Evolutionary conservation across 805 yeast species (phyloP).

Genomic region (Sugiyamaella lignohabitans): DNA sequence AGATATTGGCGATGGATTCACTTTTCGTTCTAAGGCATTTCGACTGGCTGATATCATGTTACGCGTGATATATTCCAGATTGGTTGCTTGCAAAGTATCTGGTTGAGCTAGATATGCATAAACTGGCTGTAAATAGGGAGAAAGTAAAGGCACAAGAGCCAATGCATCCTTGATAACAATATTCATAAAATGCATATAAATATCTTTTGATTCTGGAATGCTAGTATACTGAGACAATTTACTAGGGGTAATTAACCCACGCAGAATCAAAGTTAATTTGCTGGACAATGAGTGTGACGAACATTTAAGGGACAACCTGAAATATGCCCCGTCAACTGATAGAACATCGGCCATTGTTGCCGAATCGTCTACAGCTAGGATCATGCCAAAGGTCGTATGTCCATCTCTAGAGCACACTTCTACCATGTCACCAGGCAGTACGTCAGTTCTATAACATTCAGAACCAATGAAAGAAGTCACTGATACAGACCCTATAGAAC

Average conservation of each 20-base stretch:
- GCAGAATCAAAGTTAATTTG: not conserved
- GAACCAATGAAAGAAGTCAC: not conserved
- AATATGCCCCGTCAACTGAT: not conserved
- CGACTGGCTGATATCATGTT: not conserved
- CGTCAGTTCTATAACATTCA: not conserved
- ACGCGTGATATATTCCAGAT: not conserved
- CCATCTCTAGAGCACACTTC: conserved; percentile 12
- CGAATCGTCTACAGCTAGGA: not conserved
- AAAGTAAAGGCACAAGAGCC: conserved; percentile 1
- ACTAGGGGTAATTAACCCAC: not conserved
- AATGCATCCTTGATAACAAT: conserved; percentile 3
- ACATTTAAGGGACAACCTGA: not conserved
- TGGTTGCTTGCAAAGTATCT: not conserved
- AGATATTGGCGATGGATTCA: not conserved
- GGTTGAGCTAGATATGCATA: conserved; percentile 1
- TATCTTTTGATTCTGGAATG: not conserved
- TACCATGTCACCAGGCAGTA: conserved; percentile 12
- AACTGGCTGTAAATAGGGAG: conserved; percentile 3
- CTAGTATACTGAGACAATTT: not conserved
- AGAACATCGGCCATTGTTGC: not conserved
- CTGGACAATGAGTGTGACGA: not conserved
- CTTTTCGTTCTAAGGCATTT: not conserved
- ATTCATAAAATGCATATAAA: conserved; percentile 1
- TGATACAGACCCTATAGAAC: not conserved
- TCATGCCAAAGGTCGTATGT: conserved; percentile 11